Conservation (phyloP, 2,329 filamentous ascomycete genomes). For the Ophiostoma populinum region DNA sequence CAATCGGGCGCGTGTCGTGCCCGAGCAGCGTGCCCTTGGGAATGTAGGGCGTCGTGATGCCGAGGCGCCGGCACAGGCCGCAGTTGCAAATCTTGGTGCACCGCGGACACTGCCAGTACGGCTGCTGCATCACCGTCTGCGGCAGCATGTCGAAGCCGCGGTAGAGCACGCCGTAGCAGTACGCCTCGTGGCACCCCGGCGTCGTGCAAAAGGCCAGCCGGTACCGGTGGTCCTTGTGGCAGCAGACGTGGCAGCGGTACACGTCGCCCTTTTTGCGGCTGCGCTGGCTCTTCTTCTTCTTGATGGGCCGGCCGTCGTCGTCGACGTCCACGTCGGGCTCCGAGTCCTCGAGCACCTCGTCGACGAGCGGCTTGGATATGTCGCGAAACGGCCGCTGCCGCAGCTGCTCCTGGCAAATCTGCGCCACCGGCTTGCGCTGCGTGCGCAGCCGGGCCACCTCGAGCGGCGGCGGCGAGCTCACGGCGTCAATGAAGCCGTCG, state of each 20-base stretch:
- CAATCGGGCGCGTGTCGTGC: conserved; percentile 77
- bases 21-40: conserved; percentile 79
- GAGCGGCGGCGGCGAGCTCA: conserved; percentile 52
- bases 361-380: conserved; percentile 45
- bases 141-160: conserved; percentile 85
- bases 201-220: conserved; percentile 67
- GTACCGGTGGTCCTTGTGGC: conserved; percentile 63
- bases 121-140: conserved; percentile 60
- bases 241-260: conserved; percentile 65
- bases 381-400: conserved; percentile 67
- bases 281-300: conserved; percentile 44
- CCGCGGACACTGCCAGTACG: conserved; percentile 75
- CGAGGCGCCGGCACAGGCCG: conserved; percentile 50
- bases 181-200: conserved; percentile 51
- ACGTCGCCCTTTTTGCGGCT: conserved; percentile 37
- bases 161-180: conserved; percentile 88
- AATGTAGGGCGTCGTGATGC: conserved; percentile 59
- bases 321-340: conserved; percentile 45
- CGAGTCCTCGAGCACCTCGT: conserved; percentile 26
- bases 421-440: conserved; percentile 65
- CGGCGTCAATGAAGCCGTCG: conserved; percentile 47
- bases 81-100: conserved; percentile 81
- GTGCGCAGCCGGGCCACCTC: conserved; percentile 48
- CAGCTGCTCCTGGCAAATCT: conserved; percentile 87
- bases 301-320: conserved; percentile 42